Evolutionary conservation across 2,329 filamentous ascomycete species (phyloP), one percentile per base, ranked within the genome.

Genomic region (Sclerotinia glacialis): DNA sequence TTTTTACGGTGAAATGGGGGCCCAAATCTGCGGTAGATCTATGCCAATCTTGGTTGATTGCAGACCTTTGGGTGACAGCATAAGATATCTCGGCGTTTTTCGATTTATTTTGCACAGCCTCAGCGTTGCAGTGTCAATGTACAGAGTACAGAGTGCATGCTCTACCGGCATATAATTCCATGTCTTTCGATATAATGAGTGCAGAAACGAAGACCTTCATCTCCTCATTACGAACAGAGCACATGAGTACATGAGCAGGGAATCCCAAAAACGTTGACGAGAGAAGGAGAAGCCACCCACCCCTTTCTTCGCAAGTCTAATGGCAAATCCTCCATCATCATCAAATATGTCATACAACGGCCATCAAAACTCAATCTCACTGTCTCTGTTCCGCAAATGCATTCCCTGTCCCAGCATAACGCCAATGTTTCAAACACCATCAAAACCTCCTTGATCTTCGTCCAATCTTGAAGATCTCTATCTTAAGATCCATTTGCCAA

Each of bases 401-500:
- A 28, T 55, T 47, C 50, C 26, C 9, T 56, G 62, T 34, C 28
- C 62, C 12, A 46, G 12, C 18, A 34, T 5, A 23, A 21, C 26
- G 21, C 42, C 53, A 54, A 34, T 37, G 64, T 65, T 65, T 65
- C 64, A 65, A 26, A 44, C 47, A 61, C 42, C 9, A 60, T 31
- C 34, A 16, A 18, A 18, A 21, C 26, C 42, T 26, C 55, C 64
- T 37, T 46, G 64, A 66, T 66, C 54, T 46, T 66, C 64, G 49
- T 66, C 55, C 47, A 61, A 66, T 66, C 55, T 53, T 61, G 55
- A 66, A 46, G 64, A 66, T 66, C 64, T 44, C 47, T 55, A 66
- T 66, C 37, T 66, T 34, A 44, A 34, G 47, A 49, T 61, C 5
- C 55, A 53, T 28, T 21, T 46, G 54, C 64, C 64, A 61, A 65